phyloP scores from a whole-genome alignment of 148 eudicot species.

The Linanthus parryae region DNA sequence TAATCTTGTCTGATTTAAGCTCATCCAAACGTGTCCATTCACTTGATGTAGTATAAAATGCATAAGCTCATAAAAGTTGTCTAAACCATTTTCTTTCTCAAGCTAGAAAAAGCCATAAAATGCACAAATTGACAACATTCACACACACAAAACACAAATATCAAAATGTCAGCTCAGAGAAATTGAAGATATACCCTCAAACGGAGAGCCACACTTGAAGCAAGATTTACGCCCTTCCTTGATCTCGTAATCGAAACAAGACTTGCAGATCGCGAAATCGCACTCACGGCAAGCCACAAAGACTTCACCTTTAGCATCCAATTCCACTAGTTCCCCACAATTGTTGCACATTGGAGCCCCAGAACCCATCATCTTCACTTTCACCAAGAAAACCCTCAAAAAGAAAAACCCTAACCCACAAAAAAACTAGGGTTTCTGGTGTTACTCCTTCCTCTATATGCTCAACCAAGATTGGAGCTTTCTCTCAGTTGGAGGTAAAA shows the following conservation, averaged over 20 bases:
- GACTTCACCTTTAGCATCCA: conserved; percentile 57
- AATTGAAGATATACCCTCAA: conserved; percentile 31
- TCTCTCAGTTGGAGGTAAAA: conserved; percentile 2
- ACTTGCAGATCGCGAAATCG: conserved; percentile 63
- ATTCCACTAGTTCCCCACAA: conserved; percentile 73
- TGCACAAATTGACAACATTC: neutral
- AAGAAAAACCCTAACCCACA: neutral
- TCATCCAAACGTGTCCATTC: no score
- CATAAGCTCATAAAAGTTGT: no score
- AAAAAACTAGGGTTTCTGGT: neutral
- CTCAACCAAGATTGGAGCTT: neutral
- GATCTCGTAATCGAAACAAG: conserved; percentile 67
- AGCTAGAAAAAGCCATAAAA: neutral
- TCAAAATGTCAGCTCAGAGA: neutral
- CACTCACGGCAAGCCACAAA: conserved; percentile 88
- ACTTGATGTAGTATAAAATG: no score
- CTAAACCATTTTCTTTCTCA: no score
- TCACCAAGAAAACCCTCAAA: neutral
- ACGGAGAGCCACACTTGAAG: conserved; percentile 59
- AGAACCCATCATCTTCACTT: conserved; percentile 67
- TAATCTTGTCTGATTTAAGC: no score
- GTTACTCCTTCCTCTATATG: neutral
- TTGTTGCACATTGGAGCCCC: conserved; percentile 61
- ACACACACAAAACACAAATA: neutral
- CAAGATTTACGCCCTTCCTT: conserved; percentile 77